A percentile compares a stretch with the other conserved stretches of the same genome.
Evolutionary conservation across 2,329 filamentous ascomycete species (phyloP).

Genomic region (Neofusicoccum ribis): DNA sequence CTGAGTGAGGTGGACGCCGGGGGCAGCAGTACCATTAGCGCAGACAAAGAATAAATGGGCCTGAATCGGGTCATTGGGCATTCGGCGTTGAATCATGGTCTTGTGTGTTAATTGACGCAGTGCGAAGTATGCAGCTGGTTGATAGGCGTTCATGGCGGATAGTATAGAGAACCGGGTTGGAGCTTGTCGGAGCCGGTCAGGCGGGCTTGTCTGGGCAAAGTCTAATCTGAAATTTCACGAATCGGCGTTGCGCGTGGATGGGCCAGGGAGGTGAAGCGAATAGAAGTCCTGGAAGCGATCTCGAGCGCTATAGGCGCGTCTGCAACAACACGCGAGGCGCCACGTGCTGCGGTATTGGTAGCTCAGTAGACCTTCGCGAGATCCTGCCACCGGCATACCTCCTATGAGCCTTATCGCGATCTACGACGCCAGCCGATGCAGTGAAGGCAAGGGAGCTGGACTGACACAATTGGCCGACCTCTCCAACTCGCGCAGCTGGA

Average conservation of each 20-base stretch:
- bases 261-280: neutral
- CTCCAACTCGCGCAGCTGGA: too few relatives aligned
- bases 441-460: neutral
- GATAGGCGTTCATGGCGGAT: neutral
- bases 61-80: neutral
- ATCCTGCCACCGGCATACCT: neutral
- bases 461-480: too few relatives aligned
- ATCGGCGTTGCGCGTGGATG: neutral
- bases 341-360: too few relatives aligned
- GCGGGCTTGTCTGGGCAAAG: neutral
- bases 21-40: conserved; percentile 53
- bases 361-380: neutral
- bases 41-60: conserved; percentile 10
- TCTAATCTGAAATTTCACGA: neutral
- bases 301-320: neutral
- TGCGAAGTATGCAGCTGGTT: neutral
- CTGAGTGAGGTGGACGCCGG: conserved; percentile 56
- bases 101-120: neutral
- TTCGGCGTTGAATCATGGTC: neutral
- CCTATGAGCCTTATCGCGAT: neutral
- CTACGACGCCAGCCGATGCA: neutral
- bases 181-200: neutral
- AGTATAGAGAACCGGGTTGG: neutral
- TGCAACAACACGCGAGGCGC: too few relatives aligned
- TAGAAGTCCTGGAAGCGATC: neutral